Base-by-base conservation (phyloP, 371 early-diverging fungal genomes). In the Saksenaea vasiformis region DNA sequence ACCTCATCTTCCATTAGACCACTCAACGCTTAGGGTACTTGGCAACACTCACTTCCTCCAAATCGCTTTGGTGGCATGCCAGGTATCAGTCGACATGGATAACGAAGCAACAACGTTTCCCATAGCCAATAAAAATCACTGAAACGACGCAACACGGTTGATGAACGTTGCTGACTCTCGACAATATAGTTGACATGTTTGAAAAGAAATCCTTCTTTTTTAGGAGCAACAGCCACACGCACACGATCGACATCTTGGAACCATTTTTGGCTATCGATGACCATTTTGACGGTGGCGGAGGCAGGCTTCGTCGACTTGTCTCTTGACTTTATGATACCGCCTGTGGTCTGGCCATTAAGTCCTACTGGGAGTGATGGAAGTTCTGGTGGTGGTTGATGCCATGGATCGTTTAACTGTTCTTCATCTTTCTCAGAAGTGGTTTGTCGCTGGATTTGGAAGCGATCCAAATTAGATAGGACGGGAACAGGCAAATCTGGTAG, bases 61-160 rank as follows among this genome's bases (percentile, higher is more conserved):
- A 90, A 70, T 53, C 87, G 80, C 64, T 91, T 90, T 0, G 90
- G 90, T 54, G 90, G 90, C 22, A 91, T 69, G 56, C 81, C 82
- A 5, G 90, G 87, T 13, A 90, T 78, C 47, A 88, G 85, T 13
- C 95, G 79, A 61, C 78, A 92, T 1, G 92, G 93, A 60, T 94
- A 95, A 57, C 89, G 72, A 60, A 86, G 90, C 26, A 79, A 57
- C 8, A 95, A 69, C 15, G 88, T 77, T 53, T 91, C 91, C 63
- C 86, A 80, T 43, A 95, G 69, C 93, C 93, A 93, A 76, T 85
- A 87, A 69, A 95, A 94, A 71, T 95, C 95, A 64, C 90, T 92
- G 69, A 92, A 95, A 60, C 95, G 82, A 14, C 95, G 83, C 26
- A 88, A 68, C 0, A 93, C 94, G 41, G 76, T 82, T 3, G 85